Conservation (phyloP, 441 rosid species). For the Brassica balearica region DNA sequence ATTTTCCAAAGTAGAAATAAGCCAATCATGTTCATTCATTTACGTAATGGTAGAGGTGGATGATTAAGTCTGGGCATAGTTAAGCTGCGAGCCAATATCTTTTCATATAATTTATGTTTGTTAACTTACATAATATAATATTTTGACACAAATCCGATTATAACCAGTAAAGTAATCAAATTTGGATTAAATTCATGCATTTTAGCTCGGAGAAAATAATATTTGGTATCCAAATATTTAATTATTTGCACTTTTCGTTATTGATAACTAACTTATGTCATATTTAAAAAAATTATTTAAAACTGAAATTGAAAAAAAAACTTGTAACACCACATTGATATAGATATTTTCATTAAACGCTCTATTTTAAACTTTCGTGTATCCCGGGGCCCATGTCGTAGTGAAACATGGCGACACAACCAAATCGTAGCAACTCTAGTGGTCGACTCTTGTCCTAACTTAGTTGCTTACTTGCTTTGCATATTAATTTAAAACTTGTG, state of each 20-base stretch:
- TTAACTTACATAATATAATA: background rate
- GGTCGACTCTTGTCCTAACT: conserved; percentile 42
- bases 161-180: background rate
- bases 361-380: background rate
- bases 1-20: conserved; percentile 14
- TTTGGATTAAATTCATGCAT: conserved; percentile 7
- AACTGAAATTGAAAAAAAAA: background rate
- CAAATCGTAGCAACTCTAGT: conserved; percentile 35
- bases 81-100: background rate
- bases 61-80: conserved; percentile 2
- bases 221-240: background rate
- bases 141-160: background rate
- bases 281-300: background rate
- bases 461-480: conserved; percentile 16
- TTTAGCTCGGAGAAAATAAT: background rate
- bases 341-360: conserved; percentile 31
- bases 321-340: conserved; percentile 13
- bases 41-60: background rate
- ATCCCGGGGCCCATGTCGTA: conserved; percentile 16
- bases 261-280: conserved; percentile 9
- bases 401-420: conserved; percentile 44
- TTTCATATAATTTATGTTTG: background rate
- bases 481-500: conserved; percentile 33
- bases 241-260: background rate
- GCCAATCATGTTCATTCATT: conserved; percentile 15